A percentile compares a stretch with the other conserved stretches of the same genome.
Evolutionary conservation across 2,329 filamentous ascomycete genomes (phyloP).

Genomic region (Botrytis galanthina): DNA sequence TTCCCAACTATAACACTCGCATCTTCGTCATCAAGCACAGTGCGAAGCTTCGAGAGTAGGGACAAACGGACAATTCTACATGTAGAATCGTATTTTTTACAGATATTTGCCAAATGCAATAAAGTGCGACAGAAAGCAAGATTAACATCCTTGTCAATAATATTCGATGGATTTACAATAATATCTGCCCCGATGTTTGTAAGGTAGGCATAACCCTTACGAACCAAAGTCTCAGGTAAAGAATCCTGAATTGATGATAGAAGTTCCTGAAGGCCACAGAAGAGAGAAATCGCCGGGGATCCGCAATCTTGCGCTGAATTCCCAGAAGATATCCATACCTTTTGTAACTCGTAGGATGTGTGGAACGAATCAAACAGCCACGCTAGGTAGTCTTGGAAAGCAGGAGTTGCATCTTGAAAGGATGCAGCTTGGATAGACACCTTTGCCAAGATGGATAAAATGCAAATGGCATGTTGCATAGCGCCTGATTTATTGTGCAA

Average conservation of each 20-base stretch:
- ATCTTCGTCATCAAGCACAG: constrained; percentile 21
- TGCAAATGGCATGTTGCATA: constrained; percentile 32
- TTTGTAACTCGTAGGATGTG: constrained; percentile 29
- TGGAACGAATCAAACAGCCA: constrained; percentile 39
- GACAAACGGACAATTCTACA: constrained; percentile 27
- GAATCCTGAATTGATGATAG: constrained; percentile 26
- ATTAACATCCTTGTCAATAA: constrained; percentile 24
- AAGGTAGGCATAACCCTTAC: constrained; percentile 36
- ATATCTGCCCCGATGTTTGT: constrained; percentile 33
- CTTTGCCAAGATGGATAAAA: constrained; percentile 35
- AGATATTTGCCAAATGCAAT: constrained; percentile 31
- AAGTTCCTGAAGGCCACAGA: constrained; percentile 31
- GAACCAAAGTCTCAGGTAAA: constrained; percentile 30
- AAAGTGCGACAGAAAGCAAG: constrained; percentile 29
- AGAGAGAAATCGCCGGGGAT: constrained; percentile 23
- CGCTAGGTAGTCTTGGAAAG: constrained; percentile 37
- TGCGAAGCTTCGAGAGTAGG: constrained; percentile 31
- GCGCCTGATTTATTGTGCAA: constrained; percentile 28
- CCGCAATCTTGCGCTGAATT: constrained; percentile 20
- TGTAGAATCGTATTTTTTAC: constrained; percentile 30
- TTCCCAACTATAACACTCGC: constrained; percentile 21
- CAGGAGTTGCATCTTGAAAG: constrained; percentile 33
- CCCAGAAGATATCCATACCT: constrained; percentile 22
- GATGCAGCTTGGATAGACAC: constrained; percentile 32
- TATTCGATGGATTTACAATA: constrained; percentile 24